phyloP scores from a whole-genome alignment of 768 basidiomycete genomes.

The Mycena vulgaris region DNA sequence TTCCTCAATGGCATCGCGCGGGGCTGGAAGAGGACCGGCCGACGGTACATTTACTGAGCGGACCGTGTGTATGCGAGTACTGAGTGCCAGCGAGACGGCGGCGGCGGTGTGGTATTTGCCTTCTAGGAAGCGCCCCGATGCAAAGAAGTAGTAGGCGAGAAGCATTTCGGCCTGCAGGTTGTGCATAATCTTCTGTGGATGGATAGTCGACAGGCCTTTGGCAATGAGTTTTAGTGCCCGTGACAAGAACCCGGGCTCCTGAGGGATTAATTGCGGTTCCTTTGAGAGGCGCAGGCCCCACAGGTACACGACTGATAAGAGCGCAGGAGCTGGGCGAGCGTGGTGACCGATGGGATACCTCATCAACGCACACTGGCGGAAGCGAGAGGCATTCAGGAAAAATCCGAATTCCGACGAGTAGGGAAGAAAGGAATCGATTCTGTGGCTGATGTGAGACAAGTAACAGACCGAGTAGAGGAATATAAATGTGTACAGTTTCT shows the following conservation, averaged over 20 bases:
- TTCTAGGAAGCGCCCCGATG: conserved; percentile 64
- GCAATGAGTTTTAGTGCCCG: conserved; percentile 59
- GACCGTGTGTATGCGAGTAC: conserved; percentile 57
- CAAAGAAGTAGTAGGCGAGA: conserved; percentile 70
- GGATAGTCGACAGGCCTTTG: conserved; percentile 53
- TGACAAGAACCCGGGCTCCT: conserved; percentile 56
- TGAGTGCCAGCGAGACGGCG: no score
- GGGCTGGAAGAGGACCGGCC: conserved; percentile 44
- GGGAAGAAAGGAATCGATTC: conserved; percentile 59
- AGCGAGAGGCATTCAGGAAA: conserved; percentile 67
- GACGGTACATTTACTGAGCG: conserved; percentile 24
- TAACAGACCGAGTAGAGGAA: no score
- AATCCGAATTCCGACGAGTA: conserved; percentile 68
- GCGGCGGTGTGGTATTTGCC: conserved; percentile 58
- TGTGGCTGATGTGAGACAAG: no score
- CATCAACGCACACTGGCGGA: conserved; percentile 56
- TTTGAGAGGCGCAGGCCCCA: conserved; percentile 52
- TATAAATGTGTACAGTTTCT: conserved; percentile 47
- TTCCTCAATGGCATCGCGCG: conserved; percentile 51
- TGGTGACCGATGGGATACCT: conserved; percentile 51
- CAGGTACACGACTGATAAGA: conserved; percentile 57
- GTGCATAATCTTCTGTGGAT: conserved; percentile 60
- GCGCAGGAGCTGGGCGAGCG: no score
- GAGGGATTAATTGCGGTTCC: conserved; percentile 43
- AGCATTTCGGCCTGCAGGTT: no score